Evolutionary conservation across 169 alveolate species (phyloP), one percentile per base, ranked within the genome.

Genomic region (Theileria parva): DNA sequence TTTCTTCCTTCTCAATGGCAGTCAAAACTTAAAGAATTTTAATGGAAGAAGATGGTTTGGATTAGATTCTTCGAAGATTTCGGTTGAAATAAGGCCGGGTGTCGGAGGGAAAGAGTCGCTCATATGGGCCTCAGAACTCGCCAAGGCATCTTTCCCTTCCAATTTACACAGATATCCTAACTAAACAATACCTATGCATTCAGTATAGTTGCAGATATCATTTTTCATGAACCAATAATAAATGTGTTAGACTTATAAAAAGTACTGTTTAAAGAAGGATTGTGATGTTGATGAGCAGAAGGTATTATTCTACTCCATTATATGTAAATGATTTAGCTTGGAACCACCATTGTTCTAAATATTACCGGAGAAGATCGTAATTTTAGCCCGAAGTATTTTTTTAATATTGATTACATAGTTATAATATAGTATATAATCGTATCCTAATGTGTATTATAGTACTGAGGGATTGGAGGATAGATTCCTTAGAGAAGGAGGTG

Each of bases 401-500:
- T 19, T n/a, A 12, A 67, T 51, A 44, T 15, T 23, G n/a, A 12
- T 37, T 37, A 6, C 48, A 3, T 15, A 37, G 48, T 37, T 8
- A 37, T 37, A 37, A 8, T 37, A 37, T 37, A n/a, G n/a, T 37
- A 37, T 37, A 37, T 37, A 37, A 8, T 8, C 4, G 48, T 37
- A 37, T 37, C 13, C 4, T 37, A 6, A 6, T 37, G 48, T 37
- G 4, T 37, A 37, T 25, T n/a, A 1, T 71, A 85, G 87, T 27
- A 67, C 80, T 50, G 57, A 69, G 69, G 86, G 86, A 19, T 51
- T 86, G 63, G 91, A 86, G 61, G 94, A 89, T 55, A 81, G 91
- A 12, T 86, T 89, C 32, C 73, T 86, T 27, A 77, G 85, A 51
- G 94, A 91, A 63, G 87, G 91, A 19, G 94, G 94, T 5, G 81